Evolutionary conservation across 2,329 filamentous ascomycete genomes (phyloP), one percentile per base, ranked within the genome.

Genomic region (Xylariaceae sp.): DNA sequence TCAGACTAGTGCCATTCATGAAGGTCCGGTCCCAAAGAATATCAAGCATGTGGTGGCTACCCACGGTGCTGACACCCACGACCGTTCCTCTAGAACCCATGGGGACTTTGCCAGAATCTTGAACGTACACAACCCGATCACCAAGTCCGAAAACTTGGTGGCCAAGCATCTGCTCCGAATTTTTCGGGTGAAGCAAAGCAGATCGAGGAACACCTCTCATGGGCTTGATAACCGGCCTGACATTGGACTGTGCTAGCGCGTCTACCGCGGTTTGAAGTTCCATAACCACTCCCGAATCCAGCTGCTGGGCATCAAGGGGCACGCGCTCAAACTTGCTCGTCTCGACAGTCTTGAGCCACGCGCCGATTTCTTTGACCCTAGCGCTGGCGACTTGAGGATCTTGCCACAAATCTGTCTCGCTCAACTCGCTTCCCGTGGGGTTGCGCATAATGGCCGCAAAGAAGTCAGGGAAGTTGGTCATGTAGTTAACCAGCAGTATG

Each of bases 1-100:
- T 89, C 13, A 99, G 82, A 0, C 90, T 94, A 1, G 92, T 97
- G 63, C 94, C 94, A 70, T 92, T 96, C 92, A 99, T 97, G 75
- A 99, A 99, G 0, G 91, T 89, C 10, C 85, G 84, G 72, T 99
- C 95, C 75, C 96, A 99, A 6, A 99, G 87, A 59, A 97, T 84
- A 72, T 99, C 94, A 44, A 99, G 80, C 59, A 97, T 81, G 51
- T 90, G 84, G 30, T 88, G 88, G 58, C 90, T 89, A 17, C 92
- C 82, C 35, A 92, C 97, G 58, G 90, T 88, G 61, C 92, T 97
- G 71, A 97, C 88, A 41, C 94, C 94, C 58, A 96, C 88, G n/a
- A 99, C 90, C 1, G 94, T 97, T 68, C 95, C 94, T 56, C 88
- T 86, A 56, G 89, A 89, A 41, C 89, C 92, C 68, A 99, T 95